Base-by-base conservation (phyloP, 768 basidiomycete species). In the Russula lepida region DNA sequence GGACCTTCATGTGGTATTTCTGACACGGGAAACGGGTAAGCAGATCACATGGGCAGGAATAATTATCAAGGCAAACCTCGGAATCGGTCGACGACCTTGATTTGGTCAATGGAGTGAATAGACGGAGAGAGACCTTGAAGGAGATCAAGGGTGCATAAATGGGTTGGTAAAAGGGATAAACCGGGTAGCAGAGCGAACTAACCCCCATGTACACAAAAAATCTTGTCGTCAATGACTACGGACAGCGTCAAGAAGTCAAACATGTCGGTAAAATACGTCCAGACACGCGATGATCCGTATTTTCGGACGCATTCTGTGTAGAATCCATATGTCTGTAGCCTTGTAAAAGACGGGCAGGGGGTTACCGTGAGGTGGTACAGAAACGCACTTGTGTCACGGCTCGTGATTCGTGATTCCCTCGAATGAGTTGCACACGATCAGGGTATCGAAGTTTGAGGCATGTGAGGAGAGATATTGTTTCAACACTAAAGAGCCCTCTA, bases 221-320 rank as follows among this genome's bases (percentile, higher is more conserved):
- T 98, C 69, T 86, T 87, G 77, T 99, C 94, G 75, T 99, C 97
- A 68, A 99, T 98, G 64, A 99, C 97, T 59, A 95, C 95, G 35
- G 92, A 94, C 59, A 99, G 78, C 12, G 97, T 98, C 67, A 99
- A 75, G 77, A 94, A 99, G 78, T 99, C 97, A 74, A 99, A 99
- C 95, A 99, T 97, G 76, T 99, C 97, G 62, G 97, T 99, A 70
- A 99, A 98, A 74, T 98, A 98, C 28, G 92, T 94, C 97, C 97
- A 99, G 35, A 98, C 95, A 68, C 89, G 88, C 33, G 94, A 86
- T 2, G 91, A 88, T 57, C 94, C 95, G 68, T 99, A 99, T 75
- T 99, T 99, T 44, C 95, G 83, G 23, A 95, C 86, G 70, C 97
- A 98, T 79, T 99, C 97, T 39, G 92, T 90, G 74, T 99, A 99